A percentile compares a stretch with the other conserved stretches of the same genome.
These are phyloP conservation scores for Actinomortierella ambigua DNA, from an alignment of 371 early-diverging fungal species.

Conservation along the genomic window DNA sequence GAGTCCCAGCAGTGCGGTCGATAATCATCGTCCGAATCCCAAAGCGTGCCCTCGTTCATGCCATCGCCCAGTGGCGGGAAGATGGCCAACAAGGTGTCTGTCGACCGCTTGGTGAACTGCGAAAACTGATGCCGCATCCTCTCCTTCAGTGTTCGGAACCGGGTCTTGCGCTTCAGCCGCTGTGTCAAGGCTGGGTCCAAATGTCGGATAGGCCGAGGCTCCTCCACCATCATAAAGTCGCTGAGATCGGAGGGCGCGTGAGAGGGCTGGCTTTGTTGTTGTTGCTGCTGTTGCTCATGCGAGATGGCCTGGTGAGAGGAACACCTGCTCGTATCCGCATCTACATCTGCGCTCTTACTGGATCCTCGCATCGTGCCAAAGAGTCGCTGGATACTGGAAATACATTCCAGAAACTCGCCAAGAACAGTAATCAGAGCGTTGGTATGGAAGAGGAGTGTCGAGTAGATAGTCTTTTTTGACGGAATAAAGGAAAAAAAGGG, in stretches of 20 bases:
- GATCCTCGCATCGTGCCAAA: constrained; percentile 26
- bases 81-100: constrained; percentile 23
- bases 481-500: neutral
- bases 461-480: constrained; percentile 19
- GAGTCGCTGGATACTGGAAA: constrained; percentile 31
- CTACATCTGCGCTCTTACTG: constrained; percentile 9
- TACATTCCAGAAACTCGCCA: constrained; percentile 41
- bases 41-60: constrained; percentile 34
- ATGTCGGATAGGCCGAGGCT: constrained; percentile 33
- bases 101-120: constrained; percentile 32
- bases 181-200: constrained; percentile 32
- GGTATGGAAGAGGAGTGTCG: constrained; percentile 25
- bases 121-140: constrained; percentile 36
- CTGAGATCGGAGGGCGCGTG: neutral
- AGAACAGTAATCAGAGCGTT: constrained; percentile 34
- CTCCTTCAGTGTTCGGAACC: constrained; percentile 29
- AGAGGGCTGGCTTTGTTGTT: too few species aligned
- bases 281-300: too few species aligned
- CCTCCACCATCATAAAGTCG: constrained; percentile 16
- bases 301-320: too few species aligned
- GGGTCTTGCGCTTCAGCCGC: constrained; percentile 34
- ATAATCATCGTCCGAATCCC: constrained; percentile 40
- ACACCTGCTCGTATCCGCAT: too few species aligned
- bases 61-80: constrained; percentile 45
- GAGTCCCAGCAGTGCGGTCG: neutral